Evolutionary conservation across 176 grass and related monocot species (phyloP), one percentile per base, ranked within the genome.

Genomic region (Aegilops longissima): DNA sequence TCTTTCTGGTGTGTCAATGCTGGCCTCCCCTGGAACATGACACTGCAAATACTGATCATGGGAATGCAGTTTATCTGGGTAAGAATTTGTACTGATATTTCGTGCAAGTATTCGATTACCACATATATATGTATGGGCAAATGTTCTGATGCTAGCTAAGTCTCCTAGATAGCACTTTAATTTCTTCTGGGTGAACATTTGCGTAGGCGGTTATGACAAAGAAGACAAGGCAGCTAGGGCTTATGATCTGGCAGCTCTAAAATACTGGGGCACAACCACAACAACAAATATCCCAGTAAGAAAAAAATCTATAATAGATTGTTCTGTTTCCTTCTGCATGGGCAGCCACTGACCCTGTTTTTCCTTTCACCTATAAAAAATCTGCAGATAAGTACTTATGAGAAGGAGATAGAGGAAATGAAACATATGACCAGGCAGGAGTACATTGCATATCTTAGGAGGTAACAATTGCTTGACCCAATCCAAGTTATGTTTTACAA

Each of bases 191-290:
- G 9, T 84, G 75, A 77, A 54, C 23, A 77, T 9, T 80, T 63
- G 27, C 49, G 4, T 56, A 95, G 93, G 93, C 66, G 93, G 93
- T 8, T 92, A 92, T 68, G 93, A 95, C 81, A 88, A 92, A 70
- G 93, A 95, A 45, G 90, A 92, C 40, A 95, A 95, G 75, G 93
- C 93, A 77, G 93, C 93, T 25, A 86, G 93, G 45, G 82, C 93
- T 49, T 95, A 95, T 81, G 93, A 95, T 83, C 78, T 95, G 82
- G 93, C 93, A 80, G 93, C 93, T 86, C 85, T 95, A 54, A 95
- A 95, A 83, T 95, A 95, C 27, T 95, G 93, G 93, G 93, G 93
- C 66, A 85, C 90, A 76, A 92, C 93, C 1, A 92, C 93, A 13
- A 89, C 88, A 74, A 95, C 88, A 56, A 95, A 95, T 89, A 92